Conservation (phyloP, 768 basidiomycete species). For the Rhizopogon vinicolor region DNA sequence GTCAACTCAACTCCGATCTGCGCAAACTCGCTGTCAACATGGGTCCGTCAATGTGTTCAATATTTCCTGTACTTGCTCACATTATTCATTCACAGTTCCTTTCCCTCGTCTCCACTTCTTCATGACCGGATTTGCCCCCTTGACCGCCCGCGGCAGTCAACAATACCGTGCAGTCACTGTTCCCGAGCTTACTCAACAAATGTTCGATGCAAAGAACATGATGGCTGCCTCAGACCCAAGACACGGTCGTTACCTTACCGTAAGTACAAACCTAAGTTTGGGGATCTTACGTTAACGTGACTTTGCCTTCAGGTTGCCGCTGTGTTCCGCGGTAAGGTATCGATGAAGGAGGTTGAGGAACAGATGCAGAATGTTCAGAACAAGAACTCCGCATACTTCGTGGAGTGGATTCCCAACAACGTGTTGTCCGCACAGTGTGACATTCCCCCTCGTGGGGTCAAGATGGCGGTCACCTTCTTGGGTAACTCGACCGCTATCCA, state of each 20-base stretch:
- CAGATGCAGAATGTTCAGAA: slow-evolving; percentile 97
- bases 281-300: not conserved
- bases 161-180: slow-evolving; percentile 97
- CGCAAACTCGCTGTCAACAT: slow-evolving; percentile 99
- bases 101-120: slow-evolving; percentile 99
- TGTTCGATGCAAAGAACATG: slow-evolving; percentile 99
- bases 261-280: slow-evolving; percentile 25
- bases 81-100: slow-evolving; percentile 54
- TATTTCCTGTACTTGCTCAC: not conserved
- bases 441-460: slow-evolving; percentile 90
- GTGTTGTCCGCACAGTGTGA: slow-evolving; percentile 98
- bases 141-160: slow-evolving; percentile 91
- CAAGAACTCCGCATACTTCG: slow-evolving; percentile 98
- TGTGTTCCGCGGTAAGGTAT: slow-evolving; percentile 98
- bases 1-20: slow-evolving; percentile 98
- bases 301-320: slow-evolving; percentile 63
- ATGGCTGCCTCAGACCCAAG: slow-evolving; percentile 98
- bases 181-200: slow-evolving; percentile 96
- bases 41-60: slow-evolving; percentile 49
- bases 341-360: slow-evolving; percentile 99
- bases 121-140: slow-evolving; percentile 93
- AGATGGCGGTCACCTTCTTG: slow-evolving; percentile 97
- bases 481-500: slow-evolving; percentile 98
- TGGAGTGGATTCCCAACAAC: slow-evolving; percentile 99
- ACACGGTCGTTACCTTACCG: slow-evolving; percentile 97